Evolutionary conservation across 1,284 basidiomycete genomes (phyloP).

Genomic region (Laetiporus sulphureus): DNA sequence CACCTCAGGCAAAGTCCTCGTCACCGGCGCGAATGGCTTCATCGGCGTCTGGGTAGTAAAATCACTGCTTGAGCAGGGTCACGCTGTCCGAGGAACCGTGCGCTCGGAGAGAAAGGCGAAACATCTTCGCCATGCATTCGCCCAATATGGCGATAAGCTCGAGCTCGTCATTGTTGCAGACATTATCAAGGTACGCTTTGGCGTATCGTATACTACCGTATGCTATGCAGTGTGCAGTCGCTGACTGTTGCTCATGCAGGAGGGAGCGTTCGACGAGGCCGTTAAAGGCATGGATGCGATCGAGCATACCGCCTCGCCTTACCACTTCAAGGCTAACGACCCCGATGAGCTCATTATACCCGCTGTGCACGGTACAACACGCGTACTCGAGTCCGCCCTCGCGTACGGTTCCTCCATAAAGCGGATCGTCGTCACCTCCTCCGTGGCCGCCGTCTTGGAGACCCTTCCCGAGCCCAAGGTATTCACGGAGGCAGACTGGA

Average conservation of each 20-base stretch:
- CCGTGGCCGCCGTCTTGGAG: slow-evolving; percentile 43
- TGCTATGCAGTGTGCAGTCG: not conserved
- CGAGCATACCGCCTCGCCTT: slow-evolving; percentile 41
- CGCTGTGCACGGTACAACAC: slow-evolving; percentile 24
- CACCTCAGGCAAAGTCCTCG: slow-evolving; percentile 27
- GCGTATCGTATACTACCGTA: not conserved
- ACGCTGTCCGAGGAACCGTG: slow-evolving; percentile 52
- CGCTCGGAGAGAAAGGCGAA: slow-evolving; percentile 44
- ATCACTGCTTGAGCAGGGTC: slow-evolving; percentile 34
- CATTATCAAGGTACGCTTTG: slow-evolving; percentile 44
- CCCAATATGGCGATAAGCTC: slow-evolving; percentile 37
- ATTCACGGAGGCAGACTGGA: slow-evolving; percentile 56
- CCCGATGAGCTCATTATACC: slow-evolving; percentile 29
- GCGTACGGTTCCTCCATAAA: slow-evolving; percentile 38
- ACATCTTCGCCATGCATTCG: slow-evolving; percentile 43
- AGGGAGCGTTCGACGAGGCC: slow-evolving; percentile 34
- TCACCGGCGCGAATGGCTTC: slow-evolving; percentile 38
- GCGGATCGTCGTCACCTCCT: slow-evolving; percentile 62
- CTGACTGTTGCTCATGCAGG: slow-evolving; percentile 11
- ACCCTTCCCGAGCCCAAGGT: slow-evolving; percentile 14
- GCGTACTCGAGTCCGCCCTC: slow-evolving; percentile 21
- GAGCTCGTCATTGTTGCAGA: slow-evolving; percentile 49
- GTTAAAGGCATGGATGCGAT: slow-evolving; percentile 38
- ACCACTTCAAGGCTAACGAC: slow-evolving; percentile 28
- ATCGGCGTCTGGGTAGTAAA: slow-evolving; percentile 35